Base-by-base conservation (phyloP, 2,329 filamentous ascomycete species). In the Cladorrhinum sp. region DNA sequence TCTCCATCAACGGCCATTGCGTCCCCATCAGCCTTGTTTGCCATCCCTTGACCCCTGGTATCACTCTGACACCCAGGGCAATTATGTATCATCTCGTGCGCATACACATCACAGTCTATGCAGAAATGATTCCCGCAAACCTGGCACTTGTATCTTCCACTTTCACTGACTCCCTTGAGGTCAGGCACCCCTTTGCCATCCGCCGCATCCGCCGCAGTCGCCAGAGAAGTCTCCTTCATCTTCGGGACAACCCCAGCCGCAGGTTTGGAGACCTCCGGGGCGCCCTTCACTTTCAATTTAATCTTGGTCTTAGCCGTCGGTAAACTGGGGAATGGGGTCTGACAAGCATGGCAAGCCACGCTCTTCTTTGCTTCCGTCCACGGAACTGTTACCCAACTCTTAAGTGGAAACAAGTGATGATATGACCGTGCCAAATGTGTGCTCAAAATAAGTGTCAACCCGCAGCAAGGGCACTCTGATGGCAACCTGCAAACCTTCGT, bases 61-160 rank as follows among this genome's bases (percentile, higher is more conserved):
- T 79, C 78, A 69, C 82, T 83, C 74, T 85, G 88, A 73, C 95
- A 99, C 0, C 93, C 93, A 0, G 95, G 93, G 70, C 95, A 99
- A 75, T 98, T 98, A 73, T 99, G 93, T 55, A 96, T 84, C 12
- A 96, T 86, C 76, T 97, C 92, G 73, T 99, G 95, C 23, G 91
- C 90, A 76, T 95, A 97, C 23, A 97, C 86, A 74, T 99, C 95
- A 74, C 95, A 99, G 73, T 99, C 95, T 66, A 99, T 96, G 79
- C 95, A 99, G 73, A 98, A 99, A 76, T 98, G 93, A 62, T 90
- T 87, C 2, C 83, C 77, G 74, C 95, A 99, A n/a, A 88, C 87
- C 67, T 89, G 85, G 73, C 95, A 99, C 61, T 90, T 91, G 72
- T 99, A 99, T 55, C 95, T 80, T 52, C 89, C 87, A 71, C 90